Evolutionary conservation across 345 rosid genomes (phyloP).

Genomic region (Hibiscus mutabilis): DNA sequence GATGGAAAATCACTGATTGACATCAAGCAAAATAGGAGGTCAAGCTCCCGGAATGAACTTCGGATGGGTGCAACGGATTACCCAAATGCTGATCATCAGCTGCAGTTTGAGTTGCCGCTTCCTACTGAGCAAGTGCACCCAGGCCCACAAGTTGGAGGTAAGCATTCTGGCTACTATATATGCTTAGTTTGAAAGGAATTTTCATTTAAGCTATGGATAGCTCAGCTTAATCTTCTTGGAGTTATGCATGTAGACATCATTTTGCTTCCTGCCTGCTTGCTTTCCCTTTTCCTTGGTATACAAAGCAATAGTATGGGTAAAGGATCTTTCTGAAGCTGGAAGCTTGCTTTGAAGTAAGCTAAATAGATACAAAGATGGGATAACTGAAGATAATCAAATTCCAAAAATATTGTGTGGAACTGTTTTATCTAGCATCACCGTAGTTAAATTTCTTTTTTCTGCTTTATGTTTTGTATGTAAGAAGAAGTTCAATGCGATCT

Average conservation of each 20-base stretch:
- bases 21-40: slow-evolving; percentile 58
- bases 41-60: slow-evolving; percentile 39
- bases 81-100: slow-evolving; percentile 44
- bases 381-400: not conserved
- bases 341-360: not conserved
- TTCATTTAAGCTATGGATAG: not conserved
- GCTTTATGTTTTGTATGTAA: not conserved
- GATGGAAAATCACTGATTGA: slow-evolving; percentile 76
- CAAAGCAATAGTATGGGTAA: not conserved
- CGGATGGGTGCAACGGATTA: slow-evolving; percentile 36
- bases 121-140: slow-evolving; percentile 43
- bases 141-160: slow-evolving; percentile 55
- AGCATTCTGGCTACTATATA: slow-evolving; percentile 6
- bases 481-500: not conserved
- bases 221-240: not conserved
- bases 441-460: not conserved
- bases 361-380: no score
- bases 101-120: slow-evolving; percentile 42
- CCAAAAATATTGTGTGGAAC: not conserved
- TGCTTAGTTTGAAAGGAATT: not conserved
- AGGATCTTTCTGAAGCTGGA: not conserved
- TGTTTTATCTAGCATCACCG: not conserved
- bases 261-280: not conserved
- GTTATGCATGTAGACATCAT: not conserved
- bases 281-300: not conserved